A percentile compares a stretch with the other conserved stretches of the same genome.
phyloP scores from a whole-genome alignment of 352 stramenopile genomes.

The Phytophthora meadii region DNA sequence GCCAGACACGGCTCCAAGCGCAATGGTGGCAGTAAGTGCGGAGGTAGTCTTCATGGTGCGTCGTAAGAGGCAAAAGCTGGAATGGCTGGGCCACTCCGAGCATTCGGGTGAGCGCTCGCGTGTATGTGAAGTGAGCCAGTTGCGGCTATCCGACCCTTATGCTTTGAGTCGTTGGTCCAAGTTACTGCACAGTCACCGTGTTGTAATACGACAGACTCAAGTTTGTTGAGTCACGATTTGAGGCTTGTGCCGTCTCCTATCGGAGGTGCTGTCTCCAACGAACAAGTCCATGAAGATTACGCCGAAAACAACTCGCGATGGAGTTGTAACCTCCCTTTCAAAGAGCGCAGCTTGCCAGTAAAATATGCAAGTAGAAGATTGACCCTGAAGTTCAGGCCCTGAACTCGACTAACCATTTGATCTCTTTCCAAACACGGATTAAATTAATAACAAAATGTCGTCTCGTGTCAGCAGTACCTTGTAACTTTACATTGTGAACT shows the following conservation, averaged over 20 bases:
- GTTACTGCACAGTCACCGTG: neutral
- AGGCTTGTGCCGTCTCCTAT: neutral
- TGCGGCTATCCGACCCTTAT: neutral
- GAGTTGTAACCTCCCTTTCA: neutral
- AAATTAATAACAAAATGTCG: no score
- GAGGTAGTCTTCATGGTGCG: constrained; percentile 7
- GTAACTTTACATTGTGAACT: no score
- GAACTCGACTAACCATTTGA: no score
- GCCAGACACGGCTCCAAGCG: constrained; percentile 2
- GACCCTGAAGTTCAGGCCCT: no score
- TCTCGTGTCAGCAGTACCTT: no score
- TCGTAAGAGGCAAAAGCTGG: neutral
- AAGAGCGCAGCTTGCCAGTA: neutral
- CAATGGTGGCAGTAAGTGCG: constrained; percentile 1
- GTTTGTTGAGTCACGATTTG: constrained; percentile 8
- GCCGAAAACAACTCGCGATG: neutral
- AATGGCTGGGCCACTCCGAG: neutral
- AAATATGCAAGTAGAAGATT: no score
- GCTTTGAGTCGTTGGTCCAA: neutral
- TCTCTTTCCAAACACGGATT: no score
- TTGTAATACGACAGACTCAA: constrained; percentile 1
- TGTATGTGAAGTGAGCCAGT: constrained; percentile 9
- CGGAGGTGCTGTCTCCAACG: no score
- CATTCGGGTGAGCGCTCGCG: neutral
- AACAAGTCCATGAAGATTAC: constrained; percentile 1